A percentile compares a stretch with the other conserved stretches of the same genome.
These are phyloP conservation scores for Camellia lanceoleosa DNA, from an alignment of 148 eudicot genomes.

Conservation along the genomic window DNA sequence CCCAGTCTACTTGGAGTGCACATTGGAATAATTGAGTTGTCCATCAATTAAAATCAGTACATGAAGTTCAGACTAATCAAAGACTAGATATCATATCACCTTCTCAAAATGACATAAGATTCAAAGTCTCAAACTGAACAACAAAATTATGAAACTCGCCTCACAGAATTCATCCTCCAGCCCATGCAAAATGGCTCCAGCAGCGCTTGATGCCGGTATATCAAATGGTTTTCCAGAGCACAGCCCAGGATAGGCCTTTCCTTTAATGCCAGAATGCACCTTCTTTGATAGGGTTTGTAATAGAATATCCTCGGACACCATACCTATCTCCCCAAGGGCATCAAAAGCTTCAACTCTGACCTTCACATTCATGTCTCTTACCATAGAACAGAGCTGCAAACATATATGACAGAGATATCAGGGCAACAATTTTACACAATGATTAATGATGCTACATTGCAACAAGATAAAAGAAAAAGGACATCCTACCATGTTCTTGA, in stretches of 20 bases:
- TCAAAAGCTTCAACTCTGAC: slow-evolving; percentile 71
- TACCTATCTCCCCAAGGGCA: slow-evolving; percentile 62
- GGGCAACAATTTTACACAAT: neutral
- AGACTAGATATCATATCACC: neutral
- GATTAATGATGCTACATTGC: neutral
- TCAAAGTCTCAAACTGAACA: neutral
- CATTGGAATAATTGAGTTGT: neutral
- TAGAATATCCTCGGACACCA: slow-evolving; percentile 65
- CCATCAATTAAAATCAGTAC: neutral
- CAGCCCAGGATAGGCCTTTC: slow-evolving; percentile 36
- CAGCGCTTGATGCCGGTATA: slow-evolving; percentile 49
- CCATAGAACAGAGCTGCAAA: slow-evolving; percentile 76
- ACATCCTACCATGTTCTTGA: neutral
- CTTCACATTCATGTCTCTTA: slow-evolving; percentile 75
- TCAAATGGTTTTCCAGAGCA: slow-evolving; percentile 33
- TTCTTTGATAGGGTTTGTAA: slow-evolving; percentile 72
- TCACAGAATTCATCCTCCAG: slow-evolving; percentile 86
- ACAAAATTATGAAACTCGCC: slow-evolving; percentile 37
- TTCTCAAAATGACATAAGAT: neutral
- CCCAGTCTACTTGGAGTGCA: neutral
- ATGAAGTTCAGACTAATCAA: no score
- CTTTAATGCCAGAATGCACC: slow-evolving; percentile 33
- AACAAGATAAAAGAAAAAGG: neutral
- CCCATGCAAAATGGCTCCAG: slow-evolving; percentile 85
- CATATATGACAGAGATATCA: slow-evolving; percentile 4